Evolutionary conservation across 2,329 filamentous ascomycete genomes (phyloP), one percentile per base, ranked within the genome.

Genomic region (Geosmithia putterillii): DNA sequence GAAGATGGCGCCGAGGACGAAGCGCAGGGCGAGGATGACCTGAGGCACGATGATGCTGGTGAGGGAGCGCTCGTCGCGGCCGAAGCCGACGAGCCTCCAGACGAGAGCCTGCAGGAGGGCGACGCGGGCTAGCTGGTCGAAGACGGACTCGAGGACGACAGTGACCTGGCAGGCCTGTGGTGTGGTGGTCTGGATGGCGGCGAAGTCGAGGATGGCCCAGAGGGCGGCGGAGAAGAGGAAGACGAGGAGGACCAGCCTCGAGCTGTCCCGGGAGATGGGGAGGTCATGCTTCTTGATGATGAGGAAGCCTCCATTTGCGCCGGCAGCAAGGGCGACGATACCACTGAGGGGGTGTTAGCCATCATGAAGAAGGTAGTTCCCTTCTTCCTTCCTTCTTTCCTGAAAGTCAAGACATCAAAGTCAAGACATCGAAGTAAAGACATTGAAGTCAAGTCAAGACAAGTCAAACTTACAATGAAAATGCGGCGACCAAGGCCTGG

Each of bases 201-300:
- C 57, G 48, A 79, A 78, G 45, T 66, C 67, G 47, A 65, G 55
- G 36, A 71, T 58, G 40, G 73, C 72, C 75, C 75, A 79, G 41
- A 74, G 60, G 49, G 66, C 65, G 23, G 71, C 63, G 45, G 66
- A 63, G 21, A 66, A 47, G 52, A 77, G 65, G 55, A 76, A 77
- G 50, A 63, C 57, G 53, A 69, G 60, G 72, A 79, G 74, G 73
- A 69, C 73, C 73, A 79, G 74, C 74, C 74, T 77, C 73, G 70
- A 67, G 62, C 72, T 70, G 61, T 77, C 71, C 58, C 70, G 66
- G 54, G 73, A 65, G 46, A 74, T 57, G 36, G 67, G 58, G 46
- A 64, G 64, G 54, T 66, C 63, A 63, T 72, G 63, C 50, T 67
- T 66, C 53, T 61, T 70, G 47, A 66, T 62, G 47, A 65, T 59